These are phyloP conservation scores for Poa pratensis DNA, from an alignment of 176 grass and related monocot genomes.

Conservation along the genomic window DNA sequence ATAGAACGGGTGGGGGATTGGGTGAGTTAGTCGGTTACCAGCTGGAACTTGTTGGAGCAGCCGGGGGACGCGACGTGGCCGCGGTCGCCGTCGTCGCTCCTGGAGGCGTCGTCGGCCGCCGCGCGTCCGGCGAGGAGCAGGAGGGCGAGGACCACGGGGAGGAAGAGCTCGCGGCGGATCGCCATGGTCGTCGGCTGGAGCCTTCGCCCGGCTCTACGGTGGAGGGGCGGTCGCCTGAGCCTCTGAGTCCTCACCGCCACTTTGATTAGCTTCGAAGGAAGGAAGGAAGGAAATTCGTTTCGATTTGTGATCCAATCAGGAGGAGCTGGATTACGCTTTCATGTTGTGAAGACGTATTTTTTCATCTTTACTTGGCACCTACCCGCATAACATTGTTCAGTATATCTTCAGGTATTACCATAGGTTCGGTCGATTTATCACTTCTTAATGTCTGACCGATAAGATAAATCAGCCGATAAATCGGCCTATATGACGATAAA, in stretches of 20 bases:
- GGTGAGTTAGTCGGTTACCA: conserved; percentile 53
- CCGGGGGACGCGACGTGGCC: conserved; percentile 60
- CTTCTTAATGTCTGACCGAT: too few species aligned
- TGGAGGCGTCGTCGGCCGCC: conserved; percentile 72
- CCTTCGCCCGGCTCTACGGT: conserved; percentile 4
- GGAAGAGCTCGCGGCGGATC: not conserved
- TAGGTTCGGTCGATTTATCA: too few species aligned
- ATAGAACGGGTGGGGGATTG: conserved; percentile 8
- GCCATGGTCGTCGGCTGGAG: conserved; percentile 29
- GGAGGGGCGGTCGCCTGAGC: not conserved
- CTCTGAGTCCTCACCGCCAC: not conserved
- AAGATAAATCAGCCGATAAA: too few species aligned
- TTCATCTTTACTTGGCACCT: too few species aligned
- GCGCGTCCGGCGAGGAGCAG: conserved; percentile 46
- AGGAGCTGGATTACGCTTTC: not conserved
- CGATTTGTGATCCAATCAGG: not conserved
- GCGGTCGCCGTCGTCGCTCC: conserved; percentile 44
- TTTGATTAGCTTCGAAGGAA: not conserved
- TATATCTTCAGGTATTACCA: too few species aligned
- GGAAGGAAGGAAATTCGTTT: not conserved
- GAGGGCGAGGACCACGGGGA: not conserved
- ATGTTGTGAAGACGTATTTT: not conserved
- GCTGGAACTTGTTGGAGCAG: conserved; percentile 94
- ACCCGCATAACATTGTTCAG: too few species aligned
- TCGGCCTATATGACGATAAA: too few species aligned